Evolutionary conservation across 2,329 filamentous ascomycete genomes (phyloP), one percentile per base, ranked within the genome.

Genomic region (Metarhizium humberi): DNA sequence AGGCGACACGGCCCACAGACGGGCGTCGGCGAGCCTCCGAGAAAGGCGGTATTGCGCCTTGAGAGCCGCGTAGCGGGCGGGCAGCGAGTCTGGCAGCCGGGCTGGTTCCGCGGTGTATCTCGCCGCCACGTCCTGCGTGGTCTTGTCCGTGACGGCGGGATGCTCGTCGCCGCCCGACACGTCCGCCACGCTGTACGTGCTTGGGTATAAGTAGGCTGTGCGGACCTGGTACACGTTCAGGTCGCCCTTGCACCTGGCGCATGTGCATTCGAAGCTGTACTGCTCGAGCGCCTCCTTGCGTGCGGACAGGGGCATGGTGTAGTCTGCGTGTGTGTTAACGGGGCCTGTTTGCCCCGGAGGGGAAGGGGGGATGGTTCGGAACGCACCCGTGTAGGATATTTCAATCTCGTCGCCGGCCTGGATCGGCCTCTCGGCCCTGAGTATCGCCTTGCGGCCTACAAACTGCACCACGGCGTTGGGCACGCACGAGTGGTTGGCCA

Each of bases 401-500:
- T 78, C 75, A 54, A 86, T 75, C 67, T 85, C 79, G 30, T 84
- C 76, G 7, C 75, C 80, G 36, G 70, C 63, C 14, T 71, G 62
- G 46, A 86, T 82, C 3, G 70, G 65, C 25, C 62, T 65, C 54
- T 78, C 72, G 2, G 82, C 78, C 42, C 76, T 72, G 14, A 86
- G 66, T 3, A 77, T 67, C 3, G 80, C 77, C 4, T 67, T 72
- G 6, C 81, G 73, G 4, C 78, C 78, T 43, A 75, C 61, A 53
- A 85, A 84, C 47, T 77, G 74, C 16, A 86, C 78, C 50, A 76
- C 71, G 1, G 82, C 80, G 59, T 84, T 85, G 3, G 82, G 82
- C 2, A 77, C 64, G 59, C 83, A 86, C 0, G 81, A 82, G 63
- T 86, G 83, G 59, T 86, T 86, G 25, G 75, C 74, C 76, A 84